Percentiles rank a stretch among this genome's conserved stretches.
Conservation (phyloP, 2,329 filamentous ascomycete species). For the Ophiostoma angusticollis region DNA sequence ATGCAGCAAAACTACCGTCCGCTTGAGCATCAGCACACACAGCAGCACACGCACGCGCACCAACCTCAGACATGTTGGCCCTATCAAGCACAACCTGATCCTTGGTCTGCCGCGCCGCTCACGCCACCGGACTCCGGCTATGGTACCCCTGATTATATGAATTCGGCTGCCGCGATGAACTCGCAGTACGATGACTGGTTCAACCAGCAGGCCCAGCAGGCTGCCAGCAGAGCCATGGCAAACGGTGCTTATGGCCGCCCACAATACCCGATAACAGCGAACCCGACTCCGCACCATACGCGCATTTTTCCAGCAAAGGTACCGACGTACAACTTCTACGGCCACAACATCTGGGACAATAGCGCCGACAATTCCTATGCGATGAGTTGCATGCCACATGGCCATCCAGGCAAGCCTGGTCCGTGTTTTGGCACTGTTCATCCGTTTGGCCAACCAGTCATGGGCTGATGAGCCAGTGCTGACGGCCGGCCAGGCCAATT, state of each 20-base stretch:
- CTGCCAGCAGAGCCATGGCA: constrained; percentile 25
- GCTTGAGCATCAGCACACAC: too few relatives aligned
- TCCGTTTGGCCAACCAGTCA: constrained; percentile 40
- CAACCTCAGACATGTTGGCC: constrained; percentile 24
- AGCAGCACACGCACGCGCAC: too few relatives aligned
- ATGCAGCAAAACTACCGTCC: constrained; percentile 26
- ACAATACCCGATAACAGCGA: constrained; percentile 4
- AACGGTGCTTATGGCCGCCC: constrained; percentile 19
- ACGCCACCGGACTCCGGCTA: constrained; percentile 51
- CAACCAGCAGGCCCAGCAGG: constrained; percentile 28
- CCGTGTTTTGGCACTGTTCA: constrained; percentile 34
- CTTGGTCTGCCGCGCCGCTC: constrained; percentile 33
- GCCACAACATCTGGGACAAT: constrained; percentile 38
- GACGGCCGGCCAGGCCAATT: background rate
- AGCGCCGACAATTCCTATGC: constrained; percentile 26
- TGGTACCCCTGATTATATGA: constrained; percentile 45
- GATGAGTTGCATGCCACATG: constrained; percentile 33
- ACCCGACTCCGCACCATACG: constrained; percentile 29
- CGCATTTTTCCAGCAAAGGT: constrained; percentile 28
- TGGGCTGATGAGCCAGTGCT: constrained; percentile 26
- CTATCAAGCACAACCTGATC: constrained; percentile 21
- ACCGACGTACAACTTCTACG: constrained; percentile 32
- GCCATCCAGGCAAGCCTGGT: constrained; percentile 29
- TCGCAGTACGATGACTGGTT: constrained; percentile 48
- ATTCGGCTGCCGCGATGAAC: constrained; percentile 42